phyloP scores from a whole-genome alignment of 306 rosid genomes.

The Vigna angularis region DNA sequence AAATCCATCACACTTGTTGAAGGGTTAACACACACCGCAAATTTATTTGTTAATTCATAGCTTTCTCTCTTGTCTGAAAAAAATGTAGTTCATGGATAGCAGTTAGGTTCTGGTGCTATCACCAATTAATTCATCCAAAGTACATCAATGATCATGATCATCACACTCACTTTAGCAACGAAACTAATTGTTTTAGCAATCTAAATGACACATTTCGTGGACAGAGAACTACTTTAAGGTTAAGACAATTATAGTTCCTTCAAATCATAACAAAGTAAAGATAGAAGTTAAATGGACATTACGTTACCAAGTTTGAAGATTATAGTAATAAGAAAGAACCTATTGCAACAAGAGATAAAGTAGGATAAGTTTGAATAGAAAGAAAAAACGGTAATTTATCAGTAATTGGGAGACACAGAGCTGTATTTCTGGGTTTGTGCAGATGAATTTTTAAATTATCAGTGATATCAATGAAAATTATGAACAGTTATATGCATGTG shows the following conservation, averaged over 20 bases:
- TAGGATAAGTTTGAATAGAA: background rate
- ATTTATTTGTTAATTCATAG: conserved; percentile 17
- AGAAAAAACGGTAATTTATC: background rate
- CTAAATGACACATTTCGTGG: background rate
- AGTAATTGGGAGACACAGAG: background rate
- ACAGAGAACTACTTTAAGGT: background rate
- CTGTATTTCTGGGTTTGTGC: conserved; percentile 17
- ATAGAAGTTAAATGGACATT: conserved; percentile 27
- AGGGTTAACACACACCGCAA: background rate
- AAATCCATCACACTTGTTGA: conserved; percentile 12
- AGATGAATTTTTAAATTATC: conserved; percentile 19
- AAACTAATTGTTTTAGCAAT: background rate
- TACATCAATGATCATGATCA: background rate
- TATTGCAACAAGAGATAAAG: background rate
- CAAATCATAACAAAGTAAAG: conserved; percentile 5
- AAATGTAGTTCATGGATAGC: background rate
- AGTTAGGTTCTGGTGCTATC: conserved; percentile 7
- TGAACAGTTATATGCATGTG: background rate
- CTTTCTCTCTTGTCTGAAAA: background rate
- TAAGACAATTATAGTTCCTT: conserved; percentile 19
- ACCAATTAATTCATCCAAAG: background rate
- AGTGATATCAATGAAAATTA: conserved; percentile 2
- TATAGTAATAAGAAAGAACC: background rate
- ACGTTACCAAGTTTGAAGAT: conserved; percentile 16
- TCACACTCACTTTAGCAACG: background rate